Base-by-base conservation (phyloP, 2,329 filamentous ascomycete genomes). In the Ceratocystis colombiana region DNA sequence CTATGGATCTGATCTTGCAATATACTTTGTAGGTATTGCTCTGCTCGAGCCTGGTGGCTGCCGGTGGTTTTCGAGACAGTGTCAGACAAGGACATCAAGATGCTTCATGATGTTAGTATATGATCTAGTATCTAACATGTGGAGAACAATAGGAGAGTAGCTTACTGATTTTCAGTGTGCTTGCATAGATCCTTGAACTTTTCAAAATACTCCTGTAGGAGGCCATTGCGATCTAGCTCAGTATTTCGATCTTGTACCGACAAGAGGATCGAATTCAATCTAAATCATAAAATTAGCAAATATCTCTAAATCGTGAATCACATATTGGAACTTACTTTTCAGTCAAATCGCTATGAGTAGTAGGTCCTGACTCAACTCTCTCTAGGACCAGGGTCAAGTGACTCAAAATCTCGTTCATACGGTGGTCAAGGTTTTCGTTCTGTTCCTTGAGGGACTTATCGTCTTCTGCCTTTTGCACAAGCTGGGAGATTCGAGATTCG, bases 71-170 rank as follows among this genome's bases (percentile, higher is more conserved):
- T 20, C 5, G 28, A 44, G 7, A 68, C 55, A 22, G 46, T 30
- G 8, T 53, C 63, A 20, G 63, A 50, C 20, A 68, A 22, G n/a
- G 48, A 66, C 3, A 61, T 64, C 6, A 68, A 22, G 8, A 68
- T 53, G 25, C 67, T 68, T 44, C n/a, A 17, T 17, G 4, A 22
- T 55, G 53, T 66, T 64, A 66, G 61, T 15, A 30, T 37, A 15
- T 59, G 7, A 5, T n/a, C 17, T n/a, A 15, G 28, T n/a, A n/a
- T 25, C 12, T 37, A 15, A 8, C 12, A 20, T 8, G 48, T n/a
- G 7, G 8, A 25, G 3, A 12, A n/a, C 1, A 25, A n/a, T 15
- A 33, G 25, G 25, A 5, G 17, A 12, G 25, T 8, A 48, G n/a
- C 45, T 61, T 59, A 67, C 66, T 62, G 44, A 2, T 61, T 55